A percentile compares a stretch with the other conserved stretches of the same genome.
Conservation (phyloP, 352 stramenopile species). For the Lagenidium giganteum region DNA sequence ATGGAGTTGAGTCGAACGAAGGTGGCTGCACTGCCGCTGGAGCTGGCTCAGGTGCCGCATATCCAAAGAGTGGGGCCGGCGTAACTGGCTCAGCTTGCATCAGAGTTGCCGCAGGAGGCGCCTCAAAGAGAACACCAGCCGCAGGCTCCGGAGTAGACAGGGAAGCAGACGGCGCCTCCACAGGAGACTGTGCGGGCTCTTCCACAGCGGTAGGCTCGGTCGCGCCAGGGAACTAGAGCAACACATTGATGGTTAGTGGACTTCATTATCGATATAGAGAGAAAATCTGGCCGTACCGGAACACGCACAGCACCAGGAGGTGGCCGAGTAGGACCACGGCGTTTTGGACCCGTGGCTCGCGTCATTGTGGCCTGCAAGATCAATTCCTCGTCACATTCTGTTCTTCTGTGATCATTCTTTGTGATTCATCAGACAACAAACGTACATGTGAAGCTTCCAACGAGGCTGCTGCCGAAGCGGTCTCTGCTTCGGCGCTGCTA, state of each 20-base stretch:
- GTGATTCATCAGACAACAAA: background rate
- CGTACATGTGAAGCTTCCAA: conserved; percentile 66
- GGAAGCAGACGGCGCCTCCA: background rate
- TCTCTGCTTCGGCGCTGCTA: conserved; percentile 12
- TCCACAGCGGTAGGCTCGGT: conserved; percentile 6
- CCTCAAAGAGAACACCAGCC: conserved; percentile 8
- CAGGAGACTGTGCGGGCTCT: background rate
- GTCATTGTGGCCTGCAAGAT: conserved; percentile 62
- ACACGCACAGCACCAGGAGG: conserved; percentile 64
- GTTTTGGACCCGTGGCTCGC: conserved; percentile 68
- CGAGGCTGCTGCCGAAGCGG: conserved; percentile 19
- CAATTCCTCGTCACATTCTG: background rate
- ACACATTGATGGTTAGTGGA: no score
- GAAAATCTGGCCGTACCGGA: conserved; percentile 21
- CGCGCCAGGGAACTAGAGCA: background rate
- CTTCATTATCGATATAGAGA: no score
- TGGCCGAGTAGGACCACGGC: conserved; percentile 55
- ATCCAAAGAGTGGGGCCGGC: no score
- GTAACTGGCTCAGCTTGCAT: conserved; percentile 8
- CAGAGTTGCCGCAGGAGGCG: conserved; percentile 1
- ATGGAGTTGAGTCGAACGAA: no score
- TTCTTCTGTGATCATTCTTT: background rate
- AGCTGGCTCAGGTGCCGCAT: conserved; percentile 2
- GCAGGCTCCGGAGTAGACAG: background rate
- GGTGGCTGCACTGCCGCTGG: no score